A percentile compares a stretch with the other conserved stretches of the same genome.
phyloP scores from a whole-genome alignment of 2,329 filamentous ascomycete species.

The Pestalotiopsis sp. region DNA sequence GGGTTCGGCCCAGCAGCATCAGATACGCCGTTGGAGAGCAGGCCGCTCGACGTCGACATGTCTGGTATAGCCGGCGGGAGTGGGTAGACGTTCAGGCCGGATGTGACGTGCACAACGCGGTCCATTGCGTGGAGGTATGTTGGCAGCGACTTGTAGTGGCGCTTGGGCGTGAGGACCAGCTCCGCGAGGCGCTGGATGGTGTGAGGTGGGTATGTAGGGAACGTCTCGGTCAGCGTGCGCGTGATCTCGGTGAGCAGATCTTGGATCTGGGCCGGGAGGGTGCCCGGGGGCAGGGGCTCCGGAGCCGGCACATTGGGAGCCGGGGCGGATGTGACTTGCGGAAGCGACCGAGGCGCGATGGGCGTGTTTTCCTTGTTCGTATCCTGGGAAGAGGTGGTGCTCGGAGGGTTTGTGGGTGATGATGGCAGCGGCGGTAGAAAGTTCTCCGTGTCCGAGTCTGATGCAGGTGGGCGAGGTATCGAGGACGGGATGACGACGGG shows the following conservation, averaged over 20 bases:
- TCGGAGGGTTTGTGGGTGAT: slow-evolving; percentile 41
- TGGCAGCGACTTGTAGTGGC: slow-evolving; percentile 80
- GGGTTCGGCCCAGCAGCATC: slow-evolving; percentile 42
- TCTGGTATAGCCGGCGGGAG: slow-evolving; percentile 70
- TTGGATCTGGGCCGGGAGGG: slow-evolving; percentile 66
- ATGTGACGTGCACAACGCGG: slow-evolving; percentile 88
- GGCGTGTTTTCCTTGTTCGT: slow-evolving; percentile 69
- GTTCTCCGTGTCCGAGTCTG: slow-evolving; percentile 38
- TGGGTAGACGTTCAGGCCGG: slow-evolving; percentile 78
- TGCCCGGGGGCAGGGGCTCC: slow-evolving; percentile 37
- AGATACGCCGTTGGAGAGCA: slow-evolving; percentile 64
- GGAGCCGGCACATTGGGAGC: slow-evolving; percentile 38
- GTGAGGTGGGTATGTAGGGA: slow-evolving; percentile 79
- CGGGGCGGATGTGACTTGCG: slow-evolving; percentile 23
- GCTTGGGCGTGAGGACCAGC: slow-evolving; percentile 74
- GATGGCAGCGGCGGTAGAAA: slow-evolving; percentile 48
- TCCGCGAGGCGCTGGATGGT: slow-evolving; percentile 92
- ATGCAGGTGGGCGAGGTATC: slow-evolving; percentile 38
- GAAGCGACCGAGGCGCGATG: slow-evolving; percentile 32
- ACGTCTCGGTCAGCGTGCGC: slow-evolving; percentile 64
- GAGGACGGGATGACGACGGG: slow-evolving; percentile 28
- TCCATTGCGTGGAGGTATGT: slow-evolving; percentile 90
- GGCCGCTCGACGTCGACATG: slow-evolving; percentile 51
- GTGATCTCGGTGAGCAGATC: slow-evolving; percentile 65
- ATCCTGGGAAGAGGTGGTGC: slow-evolving; percentile 51